Base-by-base conservation (phyloP, 192 early-diverging fungal genomes). In the Entomortierella beljakovae region DNA sequence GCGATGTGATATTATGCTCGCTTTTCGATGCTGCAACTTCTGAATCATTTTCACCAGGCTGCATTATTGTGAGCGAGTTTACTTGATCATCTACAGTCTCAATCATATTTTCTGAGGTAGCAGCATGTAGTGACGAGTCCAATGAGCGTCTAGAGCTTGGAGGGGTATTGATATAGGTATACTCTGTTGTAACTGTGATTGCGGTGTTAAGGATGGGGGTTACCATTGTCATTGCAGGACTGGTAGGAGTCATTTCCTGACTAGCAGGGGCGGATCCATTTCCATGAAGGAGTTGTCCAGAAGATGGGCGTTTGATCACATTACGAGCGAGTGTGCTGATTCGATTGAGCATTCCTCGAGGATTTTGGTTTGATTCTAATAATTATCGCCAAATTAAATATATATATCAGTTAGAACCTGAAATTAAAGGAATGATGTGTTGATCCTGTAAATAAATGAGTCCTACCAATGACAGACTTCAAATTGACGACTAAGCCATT, bases 281-380 rank as follows among this genome's bases (percentile, higher is more conserved):
- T 1, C 42, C 23, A 48, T 3, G 40, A 20, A 61, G 57, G 9
- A 43, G 38, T 9, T 55, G 58, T 0, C 31, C 15, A 1, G 64
- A 55, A 6, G 67, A 60, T n/a, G 32, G 67, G 4, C 74, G 74
- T 13, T 50, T 46, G 34, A 79, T 61, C 28, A 79, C 74, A 6
- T 60, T 53, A 18, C 66, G 65, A 8, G 74, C 74, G 22, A 79
- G 40, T 16, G 74, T 69, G 38, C 74, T 79, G 23, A 79, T 53
- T 29, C 74, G 74, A 23, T 68, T 76, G 3, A 76, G 25, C 60
- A 76, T 57, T 15, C 65, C 57, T 18, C 73, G 57, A 6, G 73
- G 73, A 46, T 76, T 61, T 28, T 76, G 73, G 60, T 68, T 56
- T 25, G 58, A 37, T 35, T 76, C 73, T 71, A 37, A 23, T 50